Evolutionary conservation across 2,329 filamentous ascomycete genomes (phyloP).

Genomic region (Colletotrichum navitas): DNA sequence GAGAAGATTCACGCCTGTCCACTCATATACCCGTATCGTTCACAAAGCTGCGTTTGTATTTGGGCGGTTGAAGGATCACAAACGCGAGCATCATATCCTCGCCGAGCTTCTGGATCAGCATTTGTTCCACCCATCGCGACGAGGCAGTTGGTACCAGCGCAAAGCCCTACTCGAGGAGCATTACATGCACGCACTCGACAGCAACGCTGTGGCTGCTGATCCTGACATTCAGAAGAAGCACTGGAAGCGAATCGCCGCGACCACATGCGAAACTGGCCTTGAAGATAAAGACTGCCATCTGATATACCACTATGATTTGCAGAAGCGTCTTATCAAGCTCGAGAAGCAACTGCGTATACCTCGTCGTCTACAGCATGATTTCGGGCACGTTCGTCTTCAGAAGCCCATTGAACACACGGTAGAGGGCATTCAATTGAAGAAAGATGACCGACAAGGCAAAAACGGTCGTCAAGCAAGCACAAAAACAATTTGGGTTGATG

Average conservation of each 20-base stretch:
- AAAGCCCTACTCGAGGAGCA: constrained; percentile 95
- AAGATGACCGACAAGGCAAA: constrained; percentile 60
- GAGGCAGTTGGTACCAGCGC: constrained; percentile 95
- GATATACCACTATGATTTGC: constrained; percentile 93
- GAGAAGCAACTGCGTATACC: constrained; percentile 87
- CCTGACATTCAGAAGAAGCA: constrained; percentile 76
- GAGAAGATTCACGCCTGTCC: constrained; percentile 88
- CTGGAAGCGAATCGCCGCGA: constrained; percentile 82
- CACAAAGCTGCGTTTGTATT: constrained; percentile 87
- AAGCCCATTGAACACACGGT: constrained; percentile 82
- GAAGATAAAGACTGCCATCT: constrained; percentile 91
- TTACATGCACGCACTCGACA: constrained; percentile 80
- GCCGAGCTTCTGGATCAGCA: constrained; percentile 82
- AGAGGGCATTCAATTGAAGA: constrained; percentile 82
- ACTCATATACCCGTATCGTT: constrained; percentile 92
- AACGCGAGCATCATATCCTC: constrained; percentile 80
- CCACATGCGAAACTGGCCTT: constrained; percentile 87
- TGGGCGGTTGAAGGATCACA: constrained; percentile 84
- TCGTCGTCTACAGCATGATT: constrained; percentile 90
- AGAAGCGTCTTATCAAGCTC: constrained; percentile 92
- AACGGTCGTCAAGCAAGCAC: constrained; percentile 62
- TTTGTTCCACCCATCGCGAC: constrained; percentile 85
- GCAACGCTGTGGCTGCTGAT: constrained; percentile 54
- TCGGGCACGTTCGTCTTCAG: constrained; percentile 83
- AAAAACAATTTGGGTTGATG: constrained; percentile 91